Base-by-base conservation (phyloP, 768 basidiomycete genomes). In the Clitopilus hobsonii region DNA sequence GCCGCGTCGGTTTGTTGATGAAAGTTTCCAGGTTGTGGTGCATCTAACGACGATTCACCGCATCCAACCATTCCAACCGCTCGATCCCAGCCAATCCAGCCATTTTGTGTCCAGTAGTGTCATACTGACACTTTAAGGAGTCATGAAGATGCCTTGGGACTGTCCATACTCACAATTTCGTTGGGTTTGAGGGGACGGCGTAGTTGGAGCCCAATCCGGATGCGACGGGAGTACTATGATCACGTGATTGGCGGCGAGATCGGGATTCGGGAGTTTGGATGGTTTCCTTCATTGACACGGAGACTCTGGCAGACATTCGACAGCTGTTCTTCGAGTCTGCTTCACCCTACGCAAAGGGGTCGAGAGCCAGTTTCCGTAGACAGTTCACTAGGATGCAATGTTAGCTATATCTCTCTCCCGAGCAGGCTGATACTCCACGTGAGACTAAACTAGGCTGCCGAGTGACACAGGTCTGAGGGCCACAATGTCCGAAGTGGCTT, bases 131-230 rank as follows among this genome's bases (percentile, higher is more conserved):
- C 55, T 59, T 56, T 26, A 53, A 62, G 55, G 45, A 16, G 59
- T 54, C 50, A 60, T 71, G 82, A 7, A 51, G 30, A 27, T 3
- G 22, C 18, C n/a, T 45, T 20, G n/a, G n/a, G 38, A 53, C 51
- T 11, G 23, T 36, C 18, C n/a, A 50, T 54, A 65, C 85, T 83
- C 69, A 86, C 86, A 64, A 65, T 62, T 70, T 75, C 79, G 69
- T 67, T 52, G 68, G 71, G 71, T 71, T 78, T 77, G 77, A 76
- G 75, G 78, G 67, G 74, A 73, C 70, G 77, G 67, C 69, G 73
- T 65, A 67, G 72, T 51, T 16, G 23, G 26, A 27, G 49, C 27
- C 25, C 27, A 32, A 29, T 32, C 23, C 26, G 16, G 30, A 32
- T 51, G 49, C 3, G 30, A 28, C 26, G 25, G 30, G n/a, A 45